Evolutionary conservation across 129 eudicot species (phyloP), one percentile per base, ranked within the genome.

Genomic region (Escallonia rubra): DNA sequence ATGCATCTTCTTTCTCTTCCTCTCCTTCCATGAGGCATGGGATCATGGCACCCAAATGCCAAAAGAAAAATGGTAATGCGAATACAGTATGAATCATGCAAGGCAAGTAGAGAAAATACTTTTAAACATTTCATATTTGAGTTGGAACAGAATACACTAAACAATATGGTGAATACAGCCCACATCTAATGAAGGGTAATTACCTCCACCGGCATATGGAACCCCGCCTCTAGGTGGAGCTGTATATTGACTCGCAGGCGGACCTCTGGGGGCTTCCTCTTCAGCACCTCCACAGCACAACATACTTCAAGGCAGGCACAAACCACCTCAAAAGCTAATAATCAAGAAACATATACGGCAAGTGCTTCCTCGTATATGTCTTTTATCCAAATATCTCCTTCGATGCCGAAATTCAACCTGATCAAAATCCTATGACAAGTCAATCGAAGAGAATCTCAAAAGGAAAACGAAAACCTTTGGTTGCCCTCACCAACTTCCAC

Each of bases 281-380:
- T 85, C 79, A 41, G 66, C 76, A 63, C 85, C 96, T 72, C 96
- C 89, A 68, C 96, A 88, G 82, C 96, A 88, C 80, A 74, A 73
- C 89, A 83, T 86, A 65, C 10, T 63, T 70, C 69, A 75, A 67
- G 61, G 44, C 67, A 64, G 13, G 57, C 62, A 65, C 66, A 63
- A 62, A 64, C 51, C 46, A 48, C 14, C 59, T 50, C 3, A 54
- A 13, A 54, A 54, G 16, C 59, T 54, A 54, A 11, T 4, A 11
- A 4, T 7, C 5, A 54, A 4, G 14, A 54, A 54, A 16, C 34
- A 13, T 46, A 46, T 54, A 7, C 68, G 57, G 59, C 72, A 61
- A 63, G 46, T 2, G 7, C 34, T 34, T 40, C 43, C 64, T 50
- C 38, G 55, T 38, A 13, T 59, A 52, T 16, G 43, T 4, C 6